phyloP scores from a whole-genome alignment of 208 protist species.

The Trichomonas vaginalis region DNA sequence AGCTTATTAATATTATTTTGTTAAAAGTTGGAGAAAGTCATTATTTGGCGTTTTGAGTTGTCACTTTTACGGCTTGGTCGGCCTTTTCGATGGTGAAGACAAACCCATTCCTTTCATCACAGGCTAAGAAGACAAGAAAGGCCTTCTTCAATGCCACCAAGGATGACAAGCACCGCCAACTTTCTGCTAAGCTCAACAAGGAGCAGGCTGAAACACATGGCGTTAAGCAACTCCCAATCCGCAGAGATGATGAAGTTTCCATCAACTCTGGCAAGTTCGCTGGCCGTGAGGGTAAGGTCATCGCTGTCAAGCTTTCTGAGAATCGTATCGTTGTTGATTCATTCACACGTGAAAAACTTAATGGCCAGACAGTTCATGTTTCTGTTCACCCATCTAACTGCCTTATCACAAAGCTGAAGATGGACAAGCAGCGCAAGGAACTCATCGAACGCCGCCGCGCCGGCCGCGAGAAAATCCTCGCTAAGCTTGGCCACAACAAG shows the following conservation, averaged over 20 bases:
- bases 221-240: not conserved
- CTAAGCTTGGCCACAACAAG: not conserved
- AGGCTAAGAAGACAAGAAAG: not conserved
- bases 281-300: not conserved
- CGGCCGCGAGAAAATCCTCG: not conserved
- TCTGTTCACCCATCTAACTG: slow-evolving; percentile 88
- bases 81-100: not conserved
- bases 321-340: not conserved
- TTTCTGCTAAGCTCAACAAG: not conserved
- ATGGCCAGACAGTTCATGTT: slow-evolving; percentile 22
- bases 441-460: slow-evolving; percentile 57
- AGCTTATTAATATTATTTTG: too few species aligned
- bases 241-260: not conserved
- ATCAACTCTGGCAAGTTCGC: not conserved
- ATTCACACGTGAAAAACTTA: not conserved
- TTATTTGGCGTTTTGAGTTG: too few species aligned
- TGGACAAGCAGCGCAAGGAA: slow-evolving; percentile 84
- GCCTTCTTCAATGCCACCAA: not conserved
- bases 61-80: not conserved
- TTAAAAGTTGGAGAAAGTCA: too few species aligned
- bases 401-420: slow-evolving; percentile 91
- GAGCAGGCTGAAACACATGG: not conserved
- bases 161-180: not conserved
- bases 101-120: slow-evolving; percentile 11
- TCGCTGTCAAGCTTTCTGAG: not conserved